Percentiles rank a stretch among this genome's conserved stretches.
These are phyloP conservation scores for Sugiyamaella valdiviana DNA, from an alignment of 805 yeast genomes.

Conservation along the genomic window DNA sequence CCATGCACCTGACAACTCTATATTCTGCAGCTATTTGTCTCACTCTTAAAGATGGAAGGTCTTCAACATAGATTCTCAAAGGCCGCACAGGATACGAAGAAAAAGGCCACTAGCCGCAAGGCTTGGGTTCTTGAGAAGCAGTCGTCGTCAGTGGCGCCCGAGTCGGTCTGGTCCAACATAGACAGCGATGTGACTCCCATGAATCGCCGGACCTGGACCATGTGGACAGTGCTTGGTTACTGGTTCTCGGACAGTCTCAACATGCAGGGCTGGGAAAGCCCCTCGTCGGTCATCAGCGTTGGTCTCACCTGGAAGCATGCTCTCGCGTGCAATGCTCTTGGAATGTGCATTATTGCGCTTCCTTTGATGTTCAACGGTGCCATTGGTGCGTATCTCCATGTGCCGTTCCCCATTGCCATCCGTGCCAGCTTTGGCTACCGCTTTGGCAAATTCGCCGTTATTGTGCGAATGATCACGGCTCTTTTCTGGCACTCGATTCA, in stretches of 20 bases:
- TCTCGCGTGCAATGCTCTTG: constrained; percentile 11
- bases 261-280: constrained; percentile 17
- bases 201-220: constrained; percentile 18
- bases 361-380: constrained; percentile 16
- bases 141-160: constrained; percentile 21
- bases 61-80: background rate
- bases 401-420: constrained; percentile 24
- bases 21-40: too few relatives aligned
- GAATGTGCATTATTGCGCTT: constrained; percentile 13
- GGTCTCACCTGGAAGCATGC: constrained; percentile 18
- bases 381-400: constrained; percentile 20
- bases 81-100: constrained; percentile 9
- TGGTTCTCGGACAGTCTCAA: constrained; percentile 19
- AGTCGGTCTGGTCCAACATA: constrained; percentile 24
- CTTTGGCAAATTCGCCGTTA: constrained; percentile 15
- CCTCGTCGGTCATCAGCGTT: constrained; percentile 14
- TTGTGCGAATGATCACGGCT: constrained; percentile 18
- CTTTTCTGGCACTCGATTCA: constrained; percentile 22
- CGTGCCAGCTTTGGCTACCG: constrained; percentile 24
- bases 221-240: constrained; percentile 16
- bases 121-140: constrained; percentile 18
- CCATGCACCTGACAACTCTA: too few relatives aligned
- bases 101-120: constrained; percentile 14
- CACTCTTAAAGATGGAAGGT: background rate
- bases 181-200: constrained; percentile 40